phyloP scores from a whole-genome alignment of 305 asterid species.

The Ajuga reptans region DNA sequence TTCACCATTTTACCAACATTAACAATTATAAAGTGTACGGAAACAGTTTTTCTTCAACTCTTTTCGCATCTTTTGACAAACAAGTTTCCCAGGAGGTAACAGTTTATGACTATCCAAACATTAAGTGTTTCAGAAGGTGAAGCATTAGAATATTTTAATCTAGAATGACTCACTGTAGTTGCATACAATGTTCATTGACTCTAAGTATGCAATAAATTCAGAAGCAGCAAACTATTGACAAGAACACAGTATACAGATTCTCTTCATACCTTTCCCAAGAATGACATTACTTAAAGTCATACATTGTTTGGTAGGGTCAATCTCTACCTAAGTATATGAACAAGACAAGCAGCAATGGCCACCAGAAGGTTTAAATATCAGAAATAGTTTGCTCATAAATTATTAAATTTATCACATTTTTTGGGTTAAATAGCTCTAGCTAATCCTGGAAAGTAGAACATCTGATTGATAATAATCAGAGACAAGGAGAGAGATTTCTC shows the following conservation, averaged over 20 bases:
- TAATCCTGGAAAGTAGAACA: slow-evolving; percentile 10
- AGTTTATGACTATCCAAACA: slow-evolving; percentile 1
- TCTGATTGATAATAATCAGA: not conserved
- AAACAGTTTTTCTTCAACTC: not conserved
- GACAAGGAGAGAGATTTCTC: not conserved
- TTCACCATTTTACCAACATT: not conserved
- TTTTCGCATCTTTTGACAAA: not conserved
- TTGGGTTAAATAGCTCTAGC: slow-evolving; percentile 8
- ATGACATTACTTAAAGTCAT: not conserved
- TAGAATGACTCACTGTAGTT: not conserved
- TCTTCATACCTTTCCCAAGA: slow-evolving; percentile 8
- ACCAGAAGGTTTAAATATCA: slow-evolving; percentile 3
- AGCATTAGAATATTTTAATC: not conserved
- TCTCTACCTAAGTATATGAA: slow-evolving; percentile 1
- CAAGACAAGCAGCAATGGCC: slow-evolving; percentile 17
- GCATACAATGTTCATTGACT: not conserved
- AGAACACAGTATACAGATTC: not conserved
- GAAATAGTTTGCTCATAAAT: not conserved
- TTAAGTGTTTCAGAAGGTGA: not conserved
- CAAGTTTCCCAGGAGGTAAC: not conserved
- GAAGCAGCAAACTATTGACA: no score
- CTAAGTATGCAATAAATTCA: no score
- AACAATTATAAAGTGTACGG: not conserved
- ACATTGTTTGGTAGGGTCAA: not conserved
- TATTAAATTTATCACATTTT: not conserved